Conservation (phyloP, 768 basidiomycete genomes). For the Trametes punicea region DNA sequence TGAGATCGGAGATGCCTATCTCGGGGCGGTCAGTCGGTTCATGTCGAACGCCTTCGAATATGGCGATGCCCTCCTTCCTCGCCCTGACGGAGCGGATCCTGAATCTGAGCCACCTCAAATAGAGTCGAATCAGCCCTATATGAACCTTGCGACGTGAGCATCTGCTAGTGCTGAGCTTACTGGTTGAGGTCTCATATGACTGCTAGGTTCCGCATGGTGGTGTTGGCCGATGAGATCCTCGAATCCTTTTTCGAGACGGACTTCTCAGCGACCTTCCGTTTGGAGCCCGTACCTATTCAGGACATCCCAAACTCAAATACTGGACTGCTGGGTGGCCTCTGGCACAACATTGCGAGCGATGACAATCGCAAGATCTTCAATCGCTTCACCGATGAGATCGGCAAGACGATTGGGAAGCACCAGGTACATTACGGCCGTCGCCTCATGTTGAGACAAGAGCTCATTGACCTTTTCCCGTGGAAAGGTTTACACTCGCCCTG, state of each 20-base stretch:
- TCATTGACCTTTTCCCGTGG: background rate
- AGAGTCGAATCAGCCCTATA: slow-evolving; percentile 82
- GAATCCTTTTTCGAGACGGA: slow-evolving; percentile 97
- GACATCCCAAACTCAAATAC: slow-evolving; percentile 58
- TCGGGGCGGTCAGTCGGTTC: slow-evolving; percentile 94
- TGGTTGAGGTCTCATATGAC: background rate
- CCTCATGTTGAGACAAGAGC: background rate
- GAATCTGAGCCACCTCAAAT: slow-evolving; percentile 42
- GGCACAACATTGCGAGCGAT: slow-evolving; percentile 87
- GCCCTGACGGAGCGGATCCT: slow-evolving; percentile 36
- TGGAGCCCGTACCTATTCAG: slow-evolving; percentile 66
- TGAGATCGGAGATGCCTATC: slow-evolving; percentile 93
- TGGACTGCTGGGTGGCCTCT: slow-evolving; percentile 76
- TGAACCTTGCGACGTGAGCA: slow-evolving; percentile 86
- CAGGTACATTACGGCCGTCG: slow-evolving; percentile 46
- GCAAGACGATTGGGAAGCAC: slow-evolving; percentile 91
- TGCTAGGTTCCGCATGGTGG: slow-evolving; percentile 93
- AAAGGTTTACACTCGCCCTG: slow-evolving; percentile 71
- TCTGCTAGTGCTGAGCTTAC: background rate
- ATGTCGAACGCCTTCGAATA: slow-evolving; percentile 99
- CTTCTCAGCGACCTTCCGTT: slow-evolving; percentile 80
- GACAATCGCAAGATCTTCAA: slow-evolving; percentile 94
- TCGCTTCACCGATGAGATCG: slow-evolving; percentile 90
- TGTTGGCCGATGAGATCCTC: slow-evolving; percentile 92
- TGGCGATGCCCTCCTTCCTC: slow-evolving; percentile 85